Evolutionary conservation across 1,139 yeast genomes (phyloP).

Genomic region (Zhuliangozyma parablackwelliae): DNA sequence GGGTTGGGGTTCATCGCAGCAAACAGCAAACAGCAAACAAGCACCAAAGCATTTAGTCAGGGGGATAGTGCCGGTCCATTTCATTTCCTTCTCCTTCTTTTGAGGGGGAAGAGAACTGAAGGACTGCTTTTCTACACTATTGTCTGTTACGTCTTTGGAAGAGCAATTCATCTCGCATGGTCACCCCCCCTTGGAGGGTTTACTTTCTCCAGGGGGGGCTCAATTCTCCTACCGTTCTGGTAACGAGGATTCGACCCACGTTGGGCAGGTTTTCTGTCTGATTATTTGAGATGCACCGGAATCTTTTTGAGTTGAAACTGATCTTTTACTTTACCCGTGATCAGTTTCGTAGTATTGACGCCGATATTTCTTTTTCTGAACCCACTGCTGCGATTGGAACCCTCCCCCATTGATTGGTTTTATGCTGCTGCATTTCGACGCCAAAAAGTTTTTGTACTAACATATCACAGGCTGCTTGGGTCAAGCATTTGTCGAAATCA

Average conservation of each 20-base stretch:
- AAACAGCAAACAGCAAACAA: not conserved
- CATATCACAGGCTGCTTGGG: conserved; percentile 86
- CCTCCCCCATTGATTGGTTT: too few relatives aligned
- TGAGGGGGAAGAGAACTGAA: too few relatives aligned
- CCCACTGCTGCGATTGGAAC: not conserved
- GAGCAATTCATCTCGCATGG: conserved; percentile 9
- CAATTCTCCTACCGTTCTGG: conserved; percentile 42
- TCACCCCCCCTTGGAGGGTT: too few relatives aligned
- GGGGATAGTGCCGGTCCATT: conserved; percentile 37
- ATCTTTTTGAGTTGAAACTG: conserved; percentile 66
- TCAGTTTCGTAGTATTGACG: conserved; percentile 68
- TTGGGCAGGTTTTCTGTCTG: conserved; percentile 38
- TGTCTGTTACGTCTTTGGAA: conserved; percentile 17
- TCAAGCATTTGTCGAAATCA: conserved; percentile 84
- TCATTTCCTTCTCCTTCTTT: conserved; percentile 27
- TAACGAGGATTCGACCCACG: conserved; percentile 37
- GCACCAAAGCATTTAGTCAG: conserved; percentile 68
- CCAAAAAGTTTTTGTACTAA: conserved; percentile 34
- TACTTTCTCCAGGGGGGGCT: conserved; percentile 14
- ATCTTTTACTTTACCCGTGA: conserved; percentile 22
- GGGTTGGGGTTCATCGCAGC: not conserved
- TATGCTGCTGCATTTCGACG: not conserved
- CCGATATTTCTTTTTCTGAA: conserved; percentile 43
- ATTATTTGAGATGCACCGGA: conserved; percentile 36
- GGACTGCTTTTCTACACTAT: conserved; percentile 5